Evolutionary conservation across 1,284 basidiomycete genomes (phyloP), one percentile per base, ranked within the genome.

Genomic region (Kwoniella shivajii): DNA sequence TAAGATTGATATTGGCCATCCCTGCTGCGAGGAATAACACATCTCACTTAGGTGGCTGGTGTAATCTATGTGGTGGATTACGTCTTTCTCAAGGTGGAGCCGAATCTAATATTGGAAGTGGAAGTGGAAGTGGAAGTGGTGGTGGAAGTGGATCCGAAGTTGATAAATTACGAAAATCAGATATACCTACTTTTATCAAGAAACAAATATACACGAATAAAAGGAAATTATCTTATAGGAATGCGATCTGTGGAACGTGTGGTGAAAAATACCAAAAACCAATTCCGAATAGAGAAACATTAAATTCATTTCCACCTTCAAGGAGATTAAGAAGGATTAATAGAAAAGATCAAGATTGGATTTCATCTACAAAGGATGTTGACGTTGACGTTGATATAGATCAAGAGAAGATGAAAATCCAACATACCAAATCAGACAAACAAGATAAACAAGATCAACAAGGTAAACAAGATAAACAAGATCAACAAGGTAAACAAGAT

Each of bases 31-130:
- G 41, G 16, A 31, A 41, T 34, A 27, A 18, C 16, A 22, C 10
- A 4, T 34, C 29, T 11, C 18, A 16, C 41, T 24, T 54, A 14
- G 48, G 45, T 9, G 43, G 38, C 11, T 73, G 61, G 67, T 74
- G 65, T 62, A 56, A 61, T 50, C 47, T 26, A 11, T 75, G 67
- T 61, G 75, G 75, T 30, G 68, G 67, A 13, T 48, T 77, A 10
- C 55, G 65, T n/a, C 60, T 64, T 9, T 66, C 65, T 16, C 55
- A 56, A n/a, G 67, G 65, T 6, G 70, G 68, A 42, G 57, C 61
- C 20, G 6, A 10, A 9, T 13, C 16, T 54, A n/a, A 22, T 48
- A 20, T 49, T 39, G n/a, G 42, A 29, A 18, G 44, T 42, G 39
- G 29, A 45, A 56, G 47, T 43, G 50, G 52, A 54, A 43, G 46